phyloP scores from a whole-genome alignment of 1,139 yeast species.

The Spencermartinsiella ligniputridi region DNA sequence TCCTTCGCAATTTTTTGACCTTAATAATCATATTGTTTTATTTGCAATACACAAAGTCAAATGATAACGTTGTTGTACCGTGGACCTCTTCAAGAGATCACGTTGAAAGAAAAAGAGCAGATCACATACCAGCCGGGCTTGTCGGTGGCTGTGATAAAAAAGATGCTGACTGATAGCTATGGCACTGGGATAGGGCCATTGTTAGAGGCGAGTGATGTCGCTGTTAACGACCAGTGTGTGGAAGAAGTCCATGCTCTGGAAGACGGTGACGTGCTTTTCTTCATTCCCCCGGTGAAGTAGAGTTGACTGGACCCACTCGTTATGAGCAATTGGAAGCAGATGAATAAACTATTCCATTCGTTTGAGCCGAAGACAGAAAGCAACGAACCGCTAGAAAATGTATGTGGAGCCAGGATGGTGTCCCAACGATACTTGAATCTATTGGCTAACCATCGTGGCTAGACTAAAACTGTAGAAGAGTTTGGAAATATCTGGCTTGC shows the following conservation, averaged over 20 bases:
- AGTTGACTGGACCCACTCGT: too few species aligned
- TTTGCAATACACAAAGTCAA: not conserved
- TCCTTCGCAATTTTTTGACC: too few species aligned
- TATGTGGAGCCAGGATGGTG: too few species aligned
- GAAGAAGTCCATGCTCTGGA: conserved; percentile 1
- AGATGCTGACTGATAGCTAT: not conserved
- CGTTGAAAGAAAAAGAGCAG: not conserved
- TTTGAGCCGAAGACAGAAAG: too few species aligned
- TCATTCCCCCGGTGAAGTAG: conserved; percentile 7
- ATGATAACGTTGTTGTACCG: not conserved
- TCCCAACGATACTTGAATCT: too few species aligned
- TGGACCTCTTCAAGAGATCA: not conserved
- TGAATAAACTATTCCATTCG: too few species aligned
- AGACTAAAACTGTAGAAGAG: too few species aligned
- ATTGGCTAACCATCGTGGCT: too few species aligned
- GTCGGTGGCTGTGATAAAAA: not conserved
- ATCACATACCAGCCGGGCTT: not conserved
- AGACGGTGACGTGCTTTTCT: conserved; percentile 4
- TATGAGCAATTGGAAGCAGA: too few species aligned
- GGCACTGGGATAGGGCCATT: conserved; percentile 1
- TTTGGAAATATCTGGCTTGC: too few species aligned
- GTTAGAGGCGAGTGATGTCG: not conserved
- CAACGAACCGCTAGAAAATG: too few species aligned
- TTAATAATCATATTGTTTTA: too few species aligned
- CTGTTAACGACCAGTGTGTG: conserved; percentile 4